A percentile compares a stretch with the other conserved stretches of the same genome.
Conservation (phyloP, 495 filamentous ascomycete species). For the Neurospora intermedia region DNA sequence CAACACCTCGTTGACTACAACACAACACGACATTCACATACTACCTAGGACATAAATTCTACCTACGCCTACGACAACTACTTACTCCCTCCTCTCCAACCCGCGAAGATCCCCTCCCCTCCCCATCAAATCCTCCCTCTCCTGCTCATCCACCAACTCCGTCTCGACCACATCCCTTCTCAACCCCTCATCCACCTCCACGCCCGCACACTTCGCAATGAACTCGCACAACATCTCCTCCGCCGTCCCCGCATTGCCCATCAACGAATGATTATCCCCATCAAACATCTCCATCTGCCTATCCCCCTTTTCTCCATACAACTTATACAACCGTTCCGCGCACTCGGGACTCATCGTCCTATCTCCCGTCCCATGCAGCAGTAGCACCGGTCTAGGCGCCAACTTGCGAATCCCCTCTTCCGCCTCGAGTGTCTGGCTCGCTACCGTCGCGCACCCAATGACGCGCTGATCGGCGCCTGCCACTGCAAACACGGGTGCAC, state of each 20-base stretch:
- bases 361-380: constrained; percentile 32
- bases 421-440: constrained; percentile 22
- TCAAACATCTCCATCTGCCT: constrained; percentile 31
- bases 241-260: constrained; percentile 20
- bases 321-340: constrained; percentile 26
- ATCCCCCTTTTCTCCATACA: constrained; percentile 25
- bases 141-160: constrained; percentile 19
- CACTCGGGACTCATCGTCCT: constrained; percentile 20
- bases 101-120: constrained; percentile 23
- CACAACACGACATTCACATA: neutral
- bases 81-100: constrained; percentile 23
- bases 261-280: constrained; percentile 33
- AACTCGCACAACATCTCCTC: constrained; percentile 31
- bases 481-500: constrained; percentile 29
- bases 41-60: neutral
- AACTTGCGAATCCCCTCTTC: constrained; percentile 16
- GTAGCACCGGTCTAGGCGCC: constrained; percentile 23
- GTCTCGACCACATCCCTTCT: constrained; percentile 12
- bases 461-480: constrained; percentile 25
- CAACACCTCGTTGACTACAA: too few relatives aligned
- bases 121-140: constrained; percentile 22
- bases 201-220: constrained; percentile 16
- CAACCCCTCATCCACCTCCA: constrained; percentile 9
- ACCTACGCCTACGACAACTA: neutral
- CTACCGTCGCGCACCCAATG: constrained; percentile 29